These are phyloP conservation scores for Hylodesmum podocarpum DNA, from an alignment of 306 rosid species.

Conservation along the genomic window DNA sequence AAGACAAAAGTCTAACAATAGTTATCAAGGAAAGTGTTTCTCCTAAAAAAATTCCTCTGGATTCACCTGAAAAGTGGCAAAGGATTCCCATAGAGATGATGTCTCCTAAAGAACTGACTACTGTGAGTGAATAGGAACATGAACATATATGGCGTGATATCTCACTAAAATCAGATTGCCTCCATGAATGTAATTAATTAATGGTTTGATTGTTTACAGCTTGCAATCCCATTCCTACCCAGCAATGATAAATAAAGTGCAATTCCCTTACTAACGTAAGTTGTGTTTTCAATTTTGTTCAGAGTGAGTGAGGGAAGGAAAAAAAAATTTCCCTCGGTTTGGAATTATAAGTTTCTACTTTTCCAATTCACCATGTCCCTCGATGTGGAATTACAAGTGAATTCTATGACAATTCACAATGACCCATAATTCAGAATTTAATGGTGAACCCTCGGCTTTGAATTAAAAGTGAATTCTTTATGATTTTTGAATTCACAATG, in stretches of 20 bases:
- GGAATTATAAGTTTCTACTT: too few species aligned
- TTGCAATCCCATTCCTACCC: slow-evolving; percentile 62
- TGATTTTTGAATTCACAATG: too few species aligned
- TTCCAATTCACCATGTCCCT: too few species aligned
- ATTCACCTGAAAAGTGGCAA: slow-evolving; percentile 54
- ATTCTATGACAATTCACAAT: too few species aligned
- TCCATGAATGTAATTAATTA: slow-evolving; percentile 13
- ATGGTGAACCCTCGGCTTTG: too few species aligned
- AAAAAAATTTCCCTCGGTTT: too few species aligned
- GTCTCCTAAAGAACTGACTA: slow-evolving; percentile 59
- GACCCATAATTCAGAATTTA: too few species aligned
- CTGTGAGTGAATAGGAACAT: slow-evolving; percentile 57
- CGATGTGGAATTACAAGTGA: too few species aligned
- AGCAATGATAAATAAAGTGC: slow-evolving; percentile 61
- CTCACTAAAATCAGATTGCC: background rate
- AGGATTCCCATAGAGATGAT: slow-evolving; percentile 53
- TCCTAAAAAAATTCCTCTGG: slow-evolving; percentile 38
- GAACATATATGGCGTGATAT: slow-evolving; percentile 7
- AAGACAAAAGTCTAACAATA: slow-evolving; percentile 35
- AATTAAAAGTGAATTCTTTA: too few species aligned
- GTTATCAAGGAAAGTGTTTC: slow-evolving; percentile 35
- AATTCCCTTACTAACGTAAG: slow-evolving; percentile 71
- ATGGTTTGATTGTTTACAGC: slow-evolving; percentile 52
- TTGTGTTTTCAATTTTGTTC: slow-evolving; percentile 20
- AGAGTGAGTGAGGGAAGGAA: background rate